These are phyloP conservation scores for Naumovozyma baii DNA, from an alignment of 805 yeast species.

Conservation along the genomic window DNA sequence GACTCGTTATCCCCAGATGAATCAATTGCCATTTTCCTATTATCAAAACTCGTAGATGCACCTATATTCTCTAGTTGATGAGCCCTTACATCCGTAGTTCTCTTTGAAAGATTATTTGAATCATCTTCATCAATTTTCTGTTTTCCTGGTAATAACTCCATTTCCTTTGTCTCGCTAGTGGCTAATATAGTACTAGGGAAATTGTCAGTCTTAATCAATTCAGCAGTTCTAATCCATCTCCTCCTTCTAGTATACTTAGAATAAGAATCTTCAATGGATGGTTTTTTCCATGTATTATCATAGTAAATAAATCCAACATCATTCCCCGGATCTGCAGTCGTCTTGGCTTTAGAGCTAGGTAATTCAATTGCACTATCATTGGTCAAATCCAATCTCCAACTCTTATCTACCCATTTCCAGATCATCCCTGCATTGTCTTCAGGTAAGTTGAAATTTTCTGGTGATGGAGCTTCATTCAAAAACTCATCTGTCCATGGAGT, in stretches of 20 bases:
- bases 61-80: background rate
- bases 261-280: constrained; percentile 77
- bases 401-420: constrained; percentile 93
- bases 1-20: background rate
- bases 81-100: background rate
- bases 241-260: constrained; percentile 88
- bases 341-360: constrained; percentile 46
- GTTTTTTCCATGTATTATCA: constrained; percentile 90
- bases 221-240: constrained; percentile 94
- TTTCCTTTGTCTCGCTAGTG: background rate
- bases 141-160: too few species aligned
- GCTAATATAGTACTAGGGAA: background rate
- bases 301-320: constrained; percentile 85
- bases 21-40: background rate
- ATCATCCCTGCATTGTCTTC: constrained; percentile 47
- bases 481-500: constrained; percentile 97
- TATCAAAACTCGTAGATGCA: background rate
- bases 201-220: constrained; percentile 39
- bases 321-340: constrained; percentile 55
- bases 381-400: constrained; percentile 85
- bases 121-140: too few species aligned
- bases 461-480: constrained; percentile 70
- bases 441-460: constrained; percentile 78
- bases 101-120: background rate
- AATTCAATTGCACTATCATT: constrained; percentile 78